Evolutionary conservation across 768 basidiomycete species (phyloP), one percentile per base, ranked within the genome.

Genomic region (Tylopilus felleus): DNA sequence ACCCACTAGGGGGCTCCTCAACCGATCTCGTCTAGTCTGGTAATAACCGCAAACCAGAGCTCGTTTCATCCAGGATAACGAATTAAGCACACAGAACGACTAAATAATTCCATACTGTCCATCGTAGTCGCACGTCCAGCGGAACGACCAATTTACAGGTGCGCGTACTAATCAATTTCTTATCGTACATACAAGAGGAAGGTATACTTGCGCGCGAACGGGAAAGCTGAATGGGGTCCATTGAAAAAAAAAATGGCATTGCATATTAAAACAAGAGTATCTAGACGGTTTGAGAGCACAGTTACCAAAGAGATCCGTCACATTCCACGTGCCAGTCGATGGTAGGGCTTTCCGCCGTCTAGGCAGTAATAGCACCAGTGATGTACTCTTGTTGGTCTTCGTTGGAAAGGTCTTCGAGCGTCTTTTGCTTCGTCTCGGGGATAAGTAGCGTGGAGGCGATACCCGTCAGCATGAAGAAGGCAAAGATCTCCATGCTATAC

Each of bases 381-480:
- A 88, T 73, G 68, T 89, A 90, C 28, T 75, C 71, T 0, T 83
- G 74, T 58, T 90, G 88, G 12, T 78, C 72, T 65, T 91, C 89
- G 62, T 84, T 82, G 12, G 88, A 90, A 21, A 90, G 75, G 16
- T 85, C 85, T 71, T 91, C 89, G 19, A 91, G 77, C 6, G 79
- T 67, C 68, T 62, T 73, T 39, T 74, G 73, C 69, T 82, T 93
- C 43, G 92, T 92, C 73, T 93, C 92, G 33, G 88, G 87, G 12
- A 93, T 66, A 14, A 93, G 78, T 16, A 91, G 72, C 0, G 90
- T 92, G 8, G 92, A 90, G 74, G 85, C 80, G 55, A 93, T 77
- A 42, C 91, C 91, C 2, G 88, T 91, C 51, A 91, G 69, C 90
- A 91, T 93, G 77, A 92, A 92, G 51, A 90, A 71, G 13, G 90